These are phyloP conservation scores for Kwoniella bestiolae DNA, from an alignment of 768 basidiomycete genomes.

Conservation along the genomic window DNA sequence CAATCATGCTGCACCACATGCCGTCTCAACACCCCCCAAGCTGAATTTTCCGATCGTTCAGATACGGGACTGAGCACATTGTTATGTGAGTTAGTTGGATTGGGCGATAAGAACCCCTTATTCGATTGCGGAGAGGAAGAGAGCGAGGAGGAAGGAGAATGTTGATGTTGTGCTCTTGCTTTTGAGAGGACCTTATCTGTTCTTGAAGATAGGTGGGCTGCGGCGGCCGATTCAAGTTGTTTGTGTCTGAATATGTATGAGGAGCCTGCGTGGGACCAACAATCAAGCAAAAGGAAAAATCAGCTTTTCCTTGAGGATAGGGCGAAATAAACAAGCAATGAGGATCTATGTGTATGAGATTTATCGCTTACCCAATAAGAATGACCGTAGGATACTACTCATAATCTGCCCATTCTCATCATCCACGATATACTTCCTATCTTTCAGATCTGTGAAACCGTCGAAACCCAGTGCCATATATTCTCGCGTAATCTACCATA, in stretches of 20 bases:
- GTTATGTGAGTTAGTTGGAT: neutral
- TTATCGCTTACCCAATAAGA: slow-evolving; percentile 79
- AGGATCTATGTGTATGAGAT: too few relatives aligned
- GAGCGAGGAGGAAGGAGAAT: slow-evolving; percentile 21
- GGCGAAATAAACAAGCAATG: too few relatives aligned
- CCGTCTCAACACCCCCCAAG: slow-evolving; percentile 56
- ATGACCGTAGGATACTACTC: slow-evolving; percentile 78
- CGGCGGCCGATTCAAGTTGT: slow-evolving; percentile 60
- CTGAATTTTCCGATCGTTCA: slow-evolving; percentile 17
- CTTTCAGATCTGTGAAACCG: slow-evolving; percentile 73
- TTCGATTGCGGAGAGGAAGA: slow-evolving; percentile 23
- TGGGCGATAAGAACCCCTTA: slow-evolving; percentile 12
- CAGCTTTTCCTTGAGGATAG: too few relatives aligned
- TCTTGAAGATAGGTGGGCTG: slow-evolving; percentile 44
- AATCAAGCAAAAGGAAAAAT: too few relatives aligned
- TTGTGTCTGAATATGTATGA: slow-evolving; percentile 71
- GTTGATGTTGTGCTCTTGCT: slow-evolving; percentile 36
- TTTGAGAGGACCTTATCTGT: slow-evolving; percentile 44
- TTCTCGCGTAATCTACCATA: slow-evolving; percentile 65
- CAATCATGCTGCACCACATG: slow-evolving; percentile 60
- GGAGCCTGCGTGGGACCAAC: slow-evolving; percentile 63
- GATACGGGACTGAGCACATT: slow-evolving; percentile 20
- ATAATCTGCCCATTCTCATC: slow-evolving; percentile 80
- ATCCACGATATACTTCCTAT: slow-evolving; percentile 72
- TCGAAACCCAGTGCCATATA: slow-evolving; percentile 75